Evolutionary conservation across 306 rosid genomes (phyloP).

Genomic region (Crataegus laevigata): DNA sequence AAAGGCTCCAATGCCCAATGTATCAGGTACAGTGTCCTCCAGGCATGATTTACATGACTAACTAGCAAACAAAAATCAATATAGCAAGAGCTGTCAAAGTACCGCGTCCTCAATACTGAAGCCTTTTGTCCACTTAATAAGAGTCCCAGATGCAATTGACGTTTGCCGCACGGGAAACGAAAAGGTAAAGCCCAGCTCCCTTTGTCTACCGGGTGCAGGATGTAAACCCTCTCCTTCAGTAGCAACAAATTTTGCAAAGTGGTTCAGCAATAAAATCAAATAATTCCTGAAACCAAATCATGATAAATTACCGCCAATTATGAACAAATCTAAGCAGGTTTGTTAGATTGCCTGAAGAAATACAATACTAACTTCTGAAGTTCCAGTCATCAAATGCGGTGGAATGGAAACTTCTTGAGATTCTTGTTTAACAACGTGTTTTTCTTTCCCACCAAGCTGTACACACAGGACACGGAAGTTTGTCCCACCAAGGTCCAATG

Average conservation of each 20-base stretch:
- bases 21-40: not conserved
- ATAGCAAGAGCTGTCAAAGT: conserved; percentile 15
- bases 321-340: not conserved
- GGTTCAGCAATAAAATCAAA: conserved; percentile 78
- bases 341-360: conserved; percentile 20
- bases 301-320: conserved; percentile 20
- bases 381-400: conserved; percentile 78
- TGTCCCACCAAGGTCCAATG: conserved; percentile 96
- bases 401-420: conserved; percentile 86
- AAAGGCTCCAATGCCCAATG: not conserved
- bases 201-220: conserved; percentile 81
- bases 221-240: conserved; percentile 76
- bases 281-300: conserved; percentile 54
- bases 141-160: conserved; percentile 79
- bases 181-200: conserved; percentile 98
- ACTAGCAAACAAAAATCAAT: conserved; percentile 11
- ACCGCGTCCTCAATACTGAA: conserved; percentile 72
- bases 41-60: conserved; percentile 12
- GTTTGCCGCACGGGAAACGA: conserved; percentile 89
- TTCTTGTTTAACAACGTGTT: conserved; percentile 48
- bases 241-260: conserved; percentile 67
- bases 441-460: conserved; percentile 75
- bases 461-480: conserved; percentile 87
- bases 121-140: conserved; percentile 95
- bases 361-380: conserved; percentile 72